Base-by-base conservation (phyloP, 1,284 basidiomycete genomes). In the Papiliotrema terrestris region DNA sequence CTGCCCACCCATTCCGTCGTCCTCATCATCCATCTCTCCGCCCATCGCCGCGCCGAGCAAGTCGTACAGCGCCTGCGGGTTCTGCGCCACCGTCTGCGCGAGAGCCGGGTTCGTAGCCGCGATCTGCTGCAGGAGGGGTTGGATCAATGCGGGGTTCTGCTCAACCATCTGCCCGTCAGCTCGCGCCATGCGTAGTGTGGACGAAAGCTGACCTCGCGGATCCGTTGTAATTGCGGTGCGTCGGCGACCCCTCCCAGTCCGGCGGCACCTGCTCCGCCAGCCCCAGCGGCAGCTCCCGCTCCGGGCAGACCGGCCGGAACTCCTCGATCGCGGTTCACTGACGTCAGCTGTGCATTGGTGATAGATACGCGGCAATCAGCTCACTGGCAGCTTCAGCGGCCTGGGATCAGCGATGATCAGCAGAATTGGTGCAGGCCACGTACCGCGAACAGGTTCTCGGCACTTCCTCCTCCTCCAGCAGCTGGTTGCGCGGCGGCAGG, bases 101-200 rank as follows among this genome's bases (percentile, higher is more conserved):
- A 96, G 78, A 19, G 79, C 80, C 1, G 93, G 93, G 75, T 95
- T 91, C 49, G 79, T 76, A 14, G 76, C 70, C 0, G 84, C 86
- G 48, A 96, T 82, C 72, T 93, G 89, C 72, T 96, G 91, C 38
- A 96, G 80, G 47, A 95, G 65, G 0, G 86, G 84, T 70, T 92
- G 91, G 41, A 91, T 74, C 51, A 89, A 67, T 4, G 79, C 83
- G 0, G 93, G 93, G 72, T 96, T 92, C 63, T 86, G 80, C 52
- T 79, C 76, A 49, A 92, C 82, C 56, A 88, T 74, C 59, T 88
- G 26, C 20, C 17, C 2, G 39, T 11, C 35, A 35, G 17, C 36
- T n/a, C 3, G 9, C n/a, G 14, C 17, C 3, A 50, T 25, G 26
- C 13, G 29, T 15, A 23, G 15, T n/a, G 9, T 13, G 15, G n/a